A percentile compares a stretch with the other conserved stretches of the same genome.
These are phyloP conservation scores for Chondrus crispus DNA, from an alignment of 23 red algal genomes.

Conservation along the genomic window DNA sequence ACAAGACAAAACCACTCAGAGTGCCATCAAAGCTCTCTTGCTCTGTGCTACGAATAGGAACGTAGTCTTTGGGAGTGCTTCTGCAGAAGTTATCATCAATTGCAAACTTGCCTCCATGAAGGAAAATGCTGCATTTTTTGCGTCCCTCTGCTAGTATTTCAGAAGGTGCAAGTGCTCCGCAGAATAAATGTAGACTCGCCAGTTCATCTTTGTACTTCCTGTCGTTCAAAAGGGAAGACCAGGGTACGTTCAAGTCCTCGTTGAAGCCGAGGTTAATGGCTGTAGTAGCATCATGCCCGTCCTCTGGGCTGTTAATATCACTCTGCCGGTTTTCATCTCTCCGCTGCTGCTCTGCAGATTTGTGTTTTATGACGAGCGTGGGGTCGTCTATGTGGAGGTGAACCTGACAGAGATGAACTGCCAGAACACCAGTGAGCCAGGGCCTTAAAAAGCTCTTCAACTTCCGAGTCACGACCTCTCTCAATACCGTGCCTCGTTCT, in stretches of 20 bases:
- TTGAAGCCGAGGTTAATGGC: background rate
- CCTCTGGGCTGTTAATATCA: too few relatives aligned
- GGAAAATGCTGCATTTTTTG: too few relatives aligned
- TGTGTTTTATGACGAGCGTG: background rate
- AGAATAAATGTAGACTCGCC: background rate
- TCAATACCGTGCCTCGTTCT: background rate
- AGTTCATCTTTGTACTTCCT: background rate
- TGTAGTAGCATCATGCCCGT: too few relatives aligned
- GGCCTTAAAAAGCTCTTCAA: background rate
- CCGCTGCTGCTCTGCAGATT: background rate
- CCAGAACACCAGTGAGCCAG: background rate
- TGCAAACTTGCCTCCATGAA: too few relatives aligned
- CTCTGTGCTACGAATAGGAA: too few relatives aligned
- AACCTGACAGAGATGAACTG: background rate
- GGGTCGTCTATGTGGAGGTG: constrained; percentile 12
- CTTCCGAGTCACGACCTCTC: background rate
- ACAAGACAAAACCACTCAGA: too few relatives aligned
- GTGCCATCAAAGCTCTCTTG: too few relatives aligned
- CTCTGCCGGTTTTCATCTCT: background rate
- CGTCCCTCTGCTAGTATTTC: too few relatives aligned
- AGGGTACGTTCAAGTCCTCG: background rate
- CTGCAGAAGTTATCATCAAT: too few relatives aligned
- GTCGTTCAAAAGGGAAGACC: background rate
- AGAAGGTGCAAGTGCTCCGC: background rate
- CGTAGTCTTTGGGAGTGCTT: too few relatives aligned